Conservation (phyloP, 306 rosid genomes). For the Cicer judaicum region DNA sequence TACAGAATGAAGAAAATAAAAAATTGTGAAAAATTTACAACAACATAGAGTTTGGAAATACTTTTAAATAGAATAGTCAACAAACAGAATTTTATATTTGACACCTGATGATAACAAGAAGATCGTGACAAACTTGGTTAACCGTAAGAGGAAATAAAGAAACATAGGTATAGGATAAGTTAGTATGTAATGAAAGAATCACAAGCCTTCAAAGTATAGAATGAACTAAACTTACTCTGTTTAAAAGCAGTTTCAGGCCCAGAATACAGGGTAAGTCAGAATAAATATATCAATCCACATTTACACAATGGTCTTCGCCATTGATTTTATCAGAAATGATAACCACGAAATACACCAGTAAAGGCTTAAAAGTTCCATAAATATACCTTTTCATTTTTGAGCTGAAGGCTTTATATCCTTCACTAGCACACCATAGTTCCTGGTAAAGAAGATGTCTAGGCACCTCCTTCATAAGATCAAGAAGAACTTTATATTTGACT, state of each 20-base stretch:
- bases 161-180: slow-evolving; percentile 14
- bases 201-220: slow-evolving; percentile 28
- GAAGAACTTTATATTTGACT: slow-evolving; percentile 89
- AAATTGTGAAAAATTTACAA: not conserved
- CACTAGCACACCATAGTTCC: slow-evolving; percentile 98
- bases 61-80: slow-evolving; percentile 41
- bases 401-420: slow-evolving; percentile 93
- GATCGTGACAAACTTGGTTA: slow-evolving; percentile 39
- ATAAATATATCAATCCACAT: slow-evolving; percentile 28
- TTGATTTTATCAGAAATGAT: slow-evolving; percentile 22
- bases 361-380: slow-evolving; percentile 37
- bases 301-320: slow-evolving; percentile 5
- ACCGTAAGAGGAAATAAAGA: slow-evolving; percentile 20
- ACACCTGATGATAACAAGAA: slow-evolving; percentile 34
- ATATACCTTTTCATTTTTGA: slow-evolving; percentile 82
- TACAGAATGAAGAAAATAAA: slow-evolving; percentile 47
- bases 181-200: slow-evolving; percentile 28
- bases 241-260: slow-evolving; percentile 35
- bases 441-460: slow-evolving; percentile 91
- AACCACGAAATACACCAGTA: slow-evolving; percentile 34
- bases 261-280: slow-evolving; percentile 11
- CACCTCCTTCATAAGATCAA: slow-evolving; percentile 94
- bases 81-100: slow-evolving; percentile 25
- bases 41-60: slow-evolving; percentile 28
- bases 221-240: slow-evolving; percentile 4